phyloP scores from a whole-genome alignment of 331 rosid species.

The Spiraea crenata region DNA sequence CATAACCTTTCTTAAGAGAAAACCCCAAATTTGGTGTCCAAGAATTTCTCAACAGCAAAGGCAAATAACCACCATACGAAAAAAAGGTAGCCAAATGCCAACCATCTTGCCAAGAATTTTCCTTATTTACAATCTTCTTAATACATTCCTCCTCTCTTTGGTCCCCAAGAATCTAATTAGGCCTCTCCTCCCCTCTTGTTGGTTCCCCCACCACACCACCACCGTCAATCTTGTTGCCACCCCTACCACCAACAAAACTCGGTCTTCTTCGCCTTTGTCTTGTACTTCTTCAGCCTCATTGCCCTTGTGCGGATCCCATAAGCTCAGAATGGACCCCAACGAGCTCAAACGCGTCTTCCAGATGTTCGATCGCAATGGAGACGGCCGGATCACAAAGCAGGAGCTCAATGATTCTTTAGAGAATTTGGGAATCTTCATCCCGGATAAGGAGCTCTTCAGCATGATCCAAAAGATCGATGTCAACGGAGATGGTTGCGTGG shows the following conservation, averaged over 20 bases:
- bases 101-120: constrained; percentile 40
- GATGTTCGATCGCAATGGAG: constrained; percentile 81
- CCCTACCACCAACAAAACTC: neutral
- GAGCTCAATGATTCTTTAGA: constrained; percentile 65
- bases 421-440: constrained; percentile 66
- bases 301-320: neutral
- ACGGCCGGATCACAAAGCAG: constrained; percentile 65
- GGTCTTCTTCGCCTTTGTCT: neutral
- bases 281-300: neutral
- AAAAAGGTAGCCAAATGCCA: constrained; percentile 38
- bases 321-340: constrained; percentile 42
- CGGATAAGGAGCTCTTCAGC: constrained; percentile 48
- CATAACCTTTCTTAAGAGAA: constrained; percentile 7
- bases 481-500: constrained; percentile 77
- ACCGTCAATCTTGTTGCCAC: neutral
- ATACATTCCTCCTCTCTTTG: constrained; percentile 32
- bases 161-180: constrained; percentile 27
- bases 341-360: constrained; percentile 71
- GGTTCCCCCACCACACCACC: constrained; percentile 25
- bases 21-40: constrained; percentile 30
- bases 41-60: constrained; percentile 25
- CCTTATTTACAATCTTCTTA: constrained; percentile 38
- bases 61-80: constrained; percentile 12
- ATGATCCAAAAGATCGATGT: constrained; percentile 71
- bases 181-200: constrained; percentile 32